Percentiles rank a stretch among this genome's conserved stretches.
Evolutionary conservation across 352 stramenopile genomes (phyloP).

Genomic region (Phytopythium chamaehyphon): DNA sequence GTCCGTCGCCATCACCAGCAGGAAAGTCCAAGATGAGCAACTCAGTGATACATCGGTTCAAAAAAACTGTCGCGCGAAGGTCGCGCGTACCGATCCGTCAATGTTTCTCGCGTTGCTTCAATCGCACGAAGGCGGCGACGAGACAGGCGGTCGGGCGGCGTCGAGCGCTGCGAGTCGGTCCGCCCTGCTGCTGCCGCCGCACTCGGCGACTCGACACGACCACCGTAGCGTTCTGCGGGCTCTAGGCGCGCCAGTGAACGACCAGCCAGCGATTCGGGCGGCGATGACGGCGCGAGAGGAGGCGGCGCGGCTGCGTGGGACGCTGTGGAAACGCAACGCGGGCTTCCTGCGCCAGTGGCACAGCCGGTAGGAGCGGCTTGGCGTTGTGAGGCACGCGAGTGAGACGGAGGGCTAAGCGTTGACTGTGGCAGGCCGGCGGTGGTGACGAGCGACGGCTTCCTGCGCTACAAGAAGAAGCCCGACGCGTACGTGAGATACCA

Average conservation of each 20-base stretch:
- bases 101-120: neutral
- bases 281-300: slow-evolving; percentile 1
- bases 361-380: slow-evolving; percentile 28
- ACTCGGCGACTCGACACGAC: neutral
- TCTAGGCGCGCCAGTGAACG: too few species aligned
- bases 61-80: neutral
- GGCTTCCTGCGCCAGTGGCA: slow-evolving; percentile 66
- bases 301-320: slow-evolving; percentile 32
- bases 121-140: neutral
- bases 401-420: slow-evolving; percentile 2
- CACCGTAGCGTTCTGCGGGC: neutral
- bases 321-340: slow-evolving; percentile 61
- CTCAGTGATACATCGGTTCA: too few species aligned
- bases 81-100: neutral
- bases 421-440: slow-evolving; percentile 23
- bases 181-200: too few species aligned
- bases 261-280: neutral
- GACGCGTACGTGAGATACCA: slow-evolving; percentile 20
- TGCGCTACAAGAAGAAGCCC: slow-evolving; percentile 68
- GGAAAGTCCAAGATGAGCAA: too few species aligned
- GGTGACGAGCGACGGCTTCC: slow-evolving; percentile 58
- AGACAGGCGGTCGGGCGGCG: too few species aligned
- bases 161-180: too few species aligned
- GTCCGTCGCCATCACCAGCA: too few species aligned
- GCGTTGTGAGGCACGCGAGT: neutral